Percentiles rank a stretch among this genome's conserved stretches.
phyloP scores from a whole-genome alignment of 2,329 filamentous ascomycete species.

The Aspergillus sp. region DNA sequence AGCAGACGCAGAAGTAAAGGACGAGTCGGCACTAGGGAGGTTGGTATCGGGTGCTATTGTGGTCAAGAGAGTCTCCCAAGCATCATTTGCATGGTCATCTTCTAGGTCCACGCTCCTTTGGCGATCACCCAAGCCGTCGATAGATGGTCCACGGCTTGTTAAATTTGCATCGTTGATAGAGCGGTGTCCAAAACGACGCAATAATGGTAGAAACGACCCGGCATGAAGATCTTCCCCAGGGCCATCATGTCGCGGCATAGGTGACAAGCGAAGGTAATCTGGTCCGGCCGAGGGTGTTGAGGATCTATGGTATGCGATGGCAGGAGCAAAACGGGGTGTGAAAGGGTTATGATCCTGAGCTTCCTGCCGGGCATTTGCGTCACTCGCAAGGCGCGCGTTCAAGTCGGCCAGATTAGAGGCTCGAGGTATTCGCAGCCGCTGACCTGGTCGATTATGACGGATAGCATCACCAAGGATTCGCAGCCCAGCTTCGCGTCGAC shows the following conservation, averaged over 20 bases:
- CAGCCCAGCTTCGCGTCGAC: slow-evolving; percentile 35
- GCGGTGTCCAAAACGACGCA: slow-evolving; percentile 37
- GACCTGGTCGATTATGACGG: slow-evolving; percentile 34
- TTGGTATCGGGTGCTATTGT: slow-evolving; percentile 81
- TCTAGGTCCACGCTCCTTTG: slow-evolving; percentile 75
- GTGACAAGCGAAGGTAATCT: slow-evolving; percentile 23
- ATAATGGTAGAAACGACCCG: slow-evolving; percentile 25
- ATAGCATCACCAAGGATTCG: slow-evolving; percentile 35
- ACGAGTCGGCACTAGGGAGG: slow-evolving; percentile 76
- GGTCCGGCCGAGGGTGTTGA: slow-evolving; percentile 22
- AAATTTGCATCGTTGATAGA: slow-evolving; percentile 26
- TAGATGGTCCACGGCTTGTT: slow-evolving; percentile 20
- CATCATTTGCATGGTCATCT: slow-evolving; percentile 51
- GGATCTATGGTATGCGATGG: slow-evolving; percentile 32
- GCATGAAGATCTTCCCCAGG: slow-evolving; percentile 19
- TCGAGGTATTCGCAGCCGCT: slow-evolving; percentile 37
- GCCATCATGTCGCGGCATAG: slow-evolving; percentile 25
- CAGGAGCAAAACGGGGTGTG: slow-evolving; percentile 48
- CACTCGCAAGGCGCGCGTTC: slow-evolving; percentile 21
- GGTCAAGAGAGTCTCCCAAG: slow-evolving; percentile 78
- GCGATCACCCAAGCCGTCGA: slow-evolving; percentile 81
- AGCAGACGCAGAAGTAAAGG: slow-evolving; percentile 65
- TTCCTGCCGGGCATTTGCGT: slow-evolving; percentile 15
- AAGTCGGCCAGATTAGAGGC: slow-evolving; percentile 33
- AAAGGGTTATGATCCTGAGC: slow-evolving; percentile 27